A percentile compares a stretch with the other conserved stretches of the same genome.
Conservation (phyloP, 2,329 filamentous ascomycete genomes). For the Aureobasidium sp. region DNA sequence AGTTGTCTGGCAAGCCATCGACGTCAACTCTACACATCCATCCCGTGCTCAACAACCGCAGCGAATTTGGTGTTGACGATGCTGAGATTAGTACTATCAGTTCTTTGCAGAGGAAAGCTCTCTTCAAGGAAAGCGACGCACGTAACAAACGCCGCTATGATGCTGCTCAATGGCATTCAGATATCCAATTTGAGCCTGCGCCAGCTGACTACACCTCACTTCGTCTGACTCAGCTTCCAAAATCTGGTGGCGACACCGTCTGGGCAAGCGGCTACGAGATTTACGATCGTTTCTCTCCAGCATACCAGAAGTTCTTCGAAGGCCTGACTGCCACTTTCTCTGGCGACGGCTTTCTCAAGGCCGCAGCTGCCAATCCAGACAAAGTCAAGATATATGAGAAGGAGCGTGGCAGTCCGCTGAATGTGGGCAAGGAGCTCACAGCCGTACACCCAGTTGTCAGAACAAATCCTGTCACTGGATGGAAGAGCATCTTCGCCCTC, state of each 20-base stretch:
- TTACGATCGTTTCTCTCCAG: conserved; percentile 46
- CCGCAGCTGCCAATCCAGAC: conserved; percentile 28
- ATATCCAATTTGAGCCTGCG: conserved; percentile 33
- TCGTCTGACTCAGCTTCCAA: conserved; percentile 27
- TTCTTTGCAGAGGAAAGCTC: conserved; percentile 27
- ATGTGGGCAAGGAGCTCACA: conserved; percentile 42
- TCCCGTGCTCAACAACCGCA: conserved; percentile 42
- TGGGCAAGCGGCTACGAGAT: conserved; percentile 46
- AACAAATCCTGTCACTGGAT: conserved; percentile 56
- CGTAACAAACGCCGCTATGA: conserved; percentile 21
- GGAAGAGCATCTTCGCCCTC: conserved; percentile 48
- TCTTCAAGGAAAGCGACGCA: conserved; percentile 23
- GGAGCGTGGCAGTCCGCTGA: conserved; percentile 44
- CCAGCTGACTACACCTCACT: conserved; percentile 33
- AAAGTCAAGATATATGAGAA: conserved; percentile 38
- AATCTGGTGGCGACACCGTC: conserved; percentile 31
- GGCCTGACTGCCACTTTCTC: conserved; percentile 39
- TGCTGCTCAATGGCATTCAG: conserved; percentile 41
- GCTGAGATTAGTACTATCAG: conserved; percentile 32
- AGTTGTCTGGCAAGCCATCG: conserved; percentile 41
- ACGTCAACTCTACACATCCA: conserved; percentile 53
- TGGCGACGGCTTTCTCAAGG: conserved; percentile 27
- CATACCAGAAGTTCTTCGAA: conserved; percentile 51
- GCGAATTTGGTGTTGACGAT: conserved; percentile 30
- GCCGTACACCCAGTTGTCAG: conserved; percentile 49